Base-by-base conservation (phyloP, 139 green algal genomes). In the Chlorella sp. region DNA sequence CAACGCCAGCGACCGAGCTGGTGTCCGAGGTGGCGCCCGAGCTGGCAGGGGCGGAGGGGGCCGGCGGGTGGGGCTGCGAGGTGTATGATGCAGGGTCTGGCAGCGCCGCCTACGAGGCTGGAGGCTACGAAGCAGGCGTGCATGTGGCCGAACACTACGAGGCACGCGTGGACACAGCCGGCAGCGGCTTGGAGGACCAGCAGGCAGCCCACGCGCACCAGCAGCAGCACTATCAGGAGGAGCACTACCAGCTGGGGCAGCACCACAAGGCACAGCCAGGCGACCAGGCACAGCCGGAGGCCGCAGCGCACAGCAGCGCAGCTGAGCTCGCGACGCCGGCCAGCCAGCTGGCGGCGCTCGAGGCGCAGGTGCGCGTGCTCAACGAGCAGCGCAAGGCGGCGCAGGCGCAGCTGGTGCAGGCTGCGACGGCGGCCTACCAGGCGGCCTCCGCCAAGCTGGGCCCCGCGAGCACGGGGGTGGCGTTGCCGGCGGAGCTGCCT, bases 401-500 rank as follows among this genome's bases (percentile, higher is more conserved):
- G 11, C 43, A 80, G 68, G 53, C 42, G 36, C 58, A 67, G 31
- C 70, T 84, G 70, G 59, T 50, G 17, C 53, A 35, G 14, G 80
- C 74, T 12, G 80, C 76, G 8, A 46, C 80, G 8, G 31, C 68
- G 2, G 71, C 58, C n/a, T 76, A 71, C 41, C 63, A 69, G 31
- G 35, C 43, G 15, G 31, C 71, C 17, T 51, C 48, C 1, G 29
- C 59, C 31, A 25, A n/a, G 51, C 67, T 66, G 41, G 64, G 53
- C 19, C 17, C 3, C 1, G 53, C 60, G 45, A 7, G n/a, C 38
- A 63, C 56, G 3, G 73, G 51, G 2, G 69, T 71, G 23, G 71
- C 80, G 29, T 55, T 87, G 68, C 77, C 77, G 19, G 31, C 62
- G 17, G 73, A 82, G 38, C n/a, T 73, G 36, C 43, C 46, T 0